Percentiles rank a stretch among this genome's conserved stretches.
Evolutionary conservation across 2,329 filamentous ascomycete genomes (phyloP).

Genomic region (Sclerotinia minor): DNA sequence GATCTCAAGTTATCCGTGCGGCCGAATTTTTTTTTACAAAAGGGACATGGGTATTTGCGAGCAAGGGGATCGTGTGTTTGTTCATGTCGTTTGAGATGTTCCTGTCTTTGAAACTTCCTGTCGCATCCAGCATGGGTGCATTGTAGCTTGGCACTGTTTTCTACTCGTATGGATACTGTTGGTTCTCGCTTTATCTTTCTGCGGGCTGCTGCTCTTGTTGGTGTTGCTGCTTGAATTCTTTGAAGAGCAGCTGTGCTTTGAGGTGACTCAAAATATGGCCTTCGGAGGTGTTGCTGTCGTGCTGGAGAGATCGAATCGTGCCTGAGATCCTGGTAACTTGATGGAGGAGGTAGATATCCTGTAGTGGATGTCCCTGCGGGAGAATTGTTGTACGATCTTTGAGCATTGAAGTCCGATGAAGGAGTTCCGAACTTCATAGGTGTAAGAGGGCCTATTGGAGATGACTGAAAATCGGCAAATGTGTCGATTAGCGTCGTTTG

Average conservation of each 20-base stretch:
- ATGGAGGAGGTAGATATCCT: conserved; percentile 13
- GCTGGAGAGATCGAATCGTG: conserved; percentile 26
- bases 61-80: conserved; percentile 44
- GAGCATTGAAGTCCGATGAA: conserved; percentile 11
- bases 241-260: conserved; percentile 26
- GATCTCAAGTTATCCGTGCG: conserved; percentile 36
- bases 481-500: conserved; percentile 36
- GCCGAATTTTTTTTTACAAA: conserved; percentile 33
- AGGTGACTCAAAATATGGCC: conserved; percentile 16
- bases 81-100: conserved; percentile 52
- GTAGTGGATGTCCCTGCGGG: background rate
- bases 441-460: conserved; percentile 26
- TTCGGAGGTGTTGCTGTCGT: conserved; percentile 11
- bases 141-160: conserved; percentile 45
- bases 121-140: conserved; percentile 47
- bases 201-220: conserved; percentile 2
- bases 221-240: conserved; percentile 20
- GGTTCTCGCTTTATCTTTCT: conserved; percentile 18
- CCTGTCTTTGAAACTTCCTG: conserved; percentile 50
- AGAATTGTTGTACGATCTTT: conserved; percentile 14
- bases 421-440: conserved; percentile 20
- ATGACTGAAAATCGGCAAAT: conserved; percentile 25
- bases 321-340: background rate
- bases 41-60: conserved; percentile 28
- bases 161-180: conserved; percentile 22